Conservation (phyloP, 805 yeast species). For the Torulaspora franciscae region DNA sequence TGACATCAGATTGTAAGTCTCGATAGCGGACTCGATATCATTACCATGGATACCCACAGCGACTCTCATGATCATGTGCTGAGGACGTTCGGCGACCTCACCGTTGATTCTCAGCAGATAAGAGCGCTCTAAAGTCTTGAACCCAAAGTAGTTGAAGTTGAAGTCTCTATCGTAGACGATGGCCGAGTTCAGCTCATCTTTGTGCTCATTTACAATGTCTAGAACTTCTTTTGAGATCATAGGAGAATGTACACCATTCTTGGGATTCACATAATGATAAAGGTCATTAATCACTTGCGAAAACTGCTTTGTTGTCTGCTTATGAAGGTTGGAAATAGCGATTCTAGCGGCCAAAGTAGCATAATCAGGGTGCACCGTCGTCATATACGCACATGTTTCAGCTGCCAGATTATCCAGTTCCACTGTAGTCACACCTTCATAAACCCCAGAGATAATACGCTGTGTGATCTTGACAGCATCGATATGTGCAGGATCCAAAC, state of each 20-base stretch:
- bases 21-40: constrained; percentile 59
- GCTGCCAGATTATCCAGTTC: constrained; percentile 85
- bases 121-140: constrained; percentile 86
- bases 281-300: constrained; percentile 71
- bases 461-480: constrained; percentile 96
- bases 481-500: constrained; percentile 84
- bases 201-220: constrained; percentile 57
- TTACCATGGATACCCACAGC: constrained; percentile 83
- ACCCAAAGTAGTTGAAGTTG: constrained; percentile 77
- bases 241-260: constrained; percentile 61
- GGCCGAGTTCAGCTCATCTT: constrained; percentile 64
- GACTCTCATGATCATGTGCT: constrained; percentile 84
- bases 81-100: constrained; percentile 83
- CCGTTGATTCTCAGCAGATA: constrained; percentile 66
- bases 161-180: constrained; percentile 75
- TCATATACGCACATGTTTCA: constrained; percentile 96
- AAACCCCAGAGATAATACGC: constrained; percentile 91
- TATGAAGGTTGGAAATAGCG: constrained; percentile 90
- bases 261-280: constrained; percentile 75
- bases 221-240: constrained; percentile 66
- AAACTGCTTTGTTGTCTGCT: constrained; percentile 84
- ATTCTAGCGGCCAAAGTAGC: constrained; percentile 93
- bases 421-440: constrained; percentile 92
- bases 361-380: constrained; percentile 96
- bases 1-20: constrained; percentile 87